Percentiles rank a stretch among this genome's conserved stretches.
Evolutionary conservation across 2,329 filamentous ascomycete species (phyloP).

Genomic region (Hymenoscyphus occultus): DNA sequence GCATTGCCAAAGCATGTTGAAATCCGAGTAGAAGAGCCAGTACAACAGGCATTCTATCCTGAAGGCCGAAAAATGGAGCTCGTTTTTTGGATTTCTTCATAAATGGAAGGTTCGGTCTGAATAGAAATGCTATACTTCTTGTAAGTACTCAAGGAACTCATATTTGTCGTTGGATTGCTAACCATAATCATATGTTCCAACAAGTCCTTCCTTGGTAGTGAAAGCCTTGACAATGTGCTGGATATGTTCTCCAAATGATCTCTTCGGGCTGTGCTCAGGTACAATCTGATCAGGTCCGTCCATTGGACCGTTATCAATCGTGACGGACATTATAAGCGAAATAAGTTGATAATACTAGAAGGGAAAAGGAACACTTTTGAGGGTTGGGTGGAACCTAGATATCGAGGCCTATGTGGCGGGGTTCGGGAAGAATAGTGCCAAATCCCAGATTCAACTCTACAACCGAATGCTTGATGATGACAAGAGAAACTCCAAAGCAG

Average conservation of each 20-base stretch:
- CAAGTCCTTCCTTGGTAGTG: conserved; percentile 61
- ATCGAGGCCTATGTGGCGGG: not conserved
- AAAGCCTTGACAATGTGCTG: conserved; percentile 43
- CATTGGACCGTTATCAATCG: conserved; percentile 30
- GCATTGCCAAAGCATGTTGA: conserved; percentile 74
- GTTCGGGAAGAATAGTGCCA: not conserved
- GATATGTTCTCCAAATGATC: conserved; percentile 41
- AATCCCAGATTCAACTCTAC: not conserved
- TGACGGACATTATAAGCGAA: conserved; percentile 26
- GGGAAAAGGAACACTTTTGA: conserved; percentile 13
- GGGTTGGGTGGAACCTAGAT: conserved; percentile 12
- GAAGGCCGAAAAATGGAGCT: conserved; percentile 82
- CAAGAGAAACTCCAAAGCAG: not conserved
- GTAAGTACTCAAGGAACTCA: conserved; percentile 12
- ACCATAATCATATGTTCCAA: conserved; percentile 86
- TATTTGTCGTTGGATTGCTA: conserved; percentile 38
- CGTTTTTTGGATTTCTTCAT: conserved; percentile 57
- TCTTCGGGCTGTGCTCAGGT: conserved; percentile 41
- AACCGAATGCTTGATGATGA: conserved; percentile 1
- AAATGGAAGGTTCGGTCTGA: conserved; percentile 74
- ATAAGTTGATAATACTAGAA: conserved; percentile 1
- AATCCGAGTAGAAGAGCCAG: conserved; percentile 73
- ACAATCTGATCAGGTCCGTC: conserved; percentile 44
- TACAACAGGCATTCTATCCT: conserved; percentile 73
- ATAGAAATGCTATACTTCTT: conserved; percentile 58